Conservation (phyloP, 768 basidiomycete genomes). For the Pluteus cervinus region DNA sequence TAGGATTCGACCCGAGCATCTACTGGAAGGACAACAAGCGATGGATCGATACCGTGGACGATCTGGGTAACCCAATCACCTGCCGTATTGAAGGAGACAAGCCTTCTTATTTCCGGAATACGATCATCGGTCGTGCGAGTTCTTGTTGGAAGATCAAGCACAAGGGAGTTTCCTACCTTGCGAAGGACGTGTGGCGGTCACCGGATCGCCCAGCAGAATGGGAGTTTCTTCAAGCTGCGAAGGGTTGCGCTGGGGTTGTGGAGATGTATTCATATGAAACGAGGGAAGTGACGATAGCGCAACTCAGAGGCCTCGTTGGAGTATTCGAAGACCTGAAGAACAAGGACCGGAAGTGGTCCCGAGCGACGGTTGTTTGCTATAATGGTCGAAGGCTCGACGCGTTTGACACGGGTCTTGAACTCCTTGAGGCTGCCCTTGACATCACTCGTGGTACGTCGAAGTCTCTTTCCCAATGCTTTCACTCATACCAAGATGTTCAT, state of each 20-base stretch:
- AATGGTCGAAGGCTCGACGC: constrained; percentile 9
- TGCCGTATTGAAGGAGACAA: neutral
- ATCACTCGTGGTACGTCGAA: constrained; percentile 11
- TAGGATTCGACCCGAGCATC: constrained; percentile 17
- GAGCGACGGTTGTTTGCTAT: constrained; percentile 10
- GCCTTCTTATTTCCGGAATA: constrained; percentile 8
- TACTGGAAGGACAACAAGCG: constrained; percentile 11
- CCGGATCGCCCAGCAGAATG: constrained; percentile 7
- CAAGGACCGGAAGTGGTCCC: constrained; percentile 7
- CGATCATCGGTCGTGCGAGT: constrained; percentile 15
- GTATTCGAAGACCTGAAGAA: neutral
- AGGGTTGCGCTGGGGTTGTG: constrained; percentile 11
- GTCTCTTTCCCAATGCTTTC: neutral
- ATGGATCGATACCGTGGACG: constrained; percentile 2
- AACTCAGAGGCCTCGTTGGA: constrained; percentile 2
- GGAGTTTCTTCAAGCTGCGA: constrained; percentile 7
- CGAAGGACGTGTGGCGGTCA: constrained; percentile 18
- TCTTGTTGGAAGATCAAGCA: constrained; percentile 13
- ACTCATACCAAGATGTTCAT: neutral
- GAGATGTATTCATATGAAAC: constrained; percentile 10
- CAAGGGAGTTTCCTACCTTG: constrained; percentile 2
- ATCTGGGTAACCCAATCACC: neutral
- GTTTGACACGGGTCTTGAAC: constrained; percentile 6
- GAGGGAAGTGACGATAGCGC: neutral
- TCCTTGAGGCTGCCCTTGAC: constrained; percentile 12